A percentile compares a stretch with the other conserved stretches of the same genome.
These are phyloP conservation scores for Stropharia rugosoannulata DNA, from an alignment of 768 basidiomycete genomes.

Conservation along the genomic window DNA sequence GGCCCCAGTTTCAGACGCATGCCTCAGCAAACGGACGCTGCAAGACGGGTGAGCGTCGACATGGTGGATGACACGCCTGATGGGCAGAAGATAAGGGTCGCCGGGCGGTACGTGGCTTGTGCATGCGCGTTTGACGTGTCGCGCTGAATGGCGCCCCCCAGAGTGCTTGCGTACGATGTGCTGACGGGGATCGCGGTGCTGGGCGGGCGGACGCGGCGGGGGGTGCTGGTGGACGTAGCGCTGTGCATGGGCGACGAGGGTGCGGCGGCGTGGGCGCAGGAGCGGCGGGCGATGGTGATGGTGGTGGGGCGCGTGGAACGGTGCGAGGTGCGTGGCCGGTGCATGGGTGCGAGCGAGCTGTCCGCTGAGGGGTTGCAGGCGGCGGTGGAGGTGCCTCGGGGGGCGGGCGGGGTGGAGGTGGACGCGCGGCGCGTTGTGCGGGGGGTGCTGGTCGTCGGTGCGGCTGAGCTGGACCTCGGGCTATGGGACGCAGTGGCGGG, in stretches of 20 bases:
- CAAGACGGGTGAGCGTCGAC: constrained; percentile 42
- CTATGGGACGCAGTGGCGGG: constrained; percentile 38
- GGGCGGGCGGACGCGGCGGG: constrained; percentile 42
- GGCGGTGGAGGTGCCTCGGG: constrained; percentile 38
- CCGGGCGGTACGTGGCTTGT: constrained; percentile 48
- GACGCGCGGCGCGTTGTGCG: constrained; percentile 48
- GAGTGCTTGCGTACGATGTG: constrained; percentile 58
- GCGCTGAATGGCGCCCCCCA: constrained; percentile 19
- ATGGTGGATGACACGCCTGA: constrained; percentile 35
- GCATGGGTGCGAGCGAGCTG: not conserved
- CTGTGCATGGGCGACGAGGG: constrained; percentile 44
- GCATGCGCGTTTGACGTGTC: not conserved
- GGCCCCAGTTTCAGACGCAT: constrained; percentile 23
- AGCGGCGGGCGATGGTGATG: constrained; percentile 50
- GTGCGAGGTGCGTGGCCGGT: constrained; percentile 30
- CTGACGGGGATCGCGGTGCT: constrained; percentile 45
- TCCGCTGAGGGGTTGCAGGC: constrained; percentile 22
- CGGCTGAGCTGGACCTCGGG: constrained; percentile 45
- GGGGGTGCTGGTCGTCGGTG: constrained; percentile 49
- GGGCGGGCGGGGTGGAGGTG: constrained; percentile 33
- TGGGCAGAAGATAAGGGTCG: constrained; percentile 56
- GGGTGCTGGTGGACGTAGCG: constrained; percentile 55
- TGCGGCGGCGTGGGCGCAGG: constrained; percentile 46
- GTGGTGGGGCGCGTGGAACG: constrained; percentile 60
- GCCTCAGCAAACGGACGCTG: constrained; percentile 50